These are phyloP conservation scores for Candida frijolesensis DNA, from an alignment of 1,139 yeast genomes.

Conservation along the genomic window DNA sequence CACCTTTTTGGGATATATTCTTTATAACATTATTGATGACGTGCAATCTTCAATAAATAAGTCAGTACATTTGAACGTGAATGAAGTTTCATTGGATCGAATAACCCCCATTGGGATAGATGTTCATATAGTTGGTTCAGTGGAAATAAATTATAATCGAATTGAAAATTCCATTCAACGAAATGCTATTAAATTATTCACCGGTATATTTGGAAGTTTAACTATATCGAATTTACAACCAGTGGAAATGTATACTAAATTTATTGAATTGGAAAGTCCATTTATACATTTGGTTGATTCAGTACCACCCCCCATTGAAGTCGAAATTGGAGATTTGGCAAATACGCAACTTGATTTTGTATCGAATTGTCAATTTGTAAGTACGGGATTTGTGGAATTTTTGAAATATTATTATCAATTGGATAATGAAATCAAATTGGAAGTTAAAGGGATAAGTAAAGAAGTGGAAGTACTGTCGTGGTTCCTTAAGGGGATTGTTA, in stretches of 20 bases:
- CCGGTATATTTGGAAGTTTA: conserved; percentile 26
- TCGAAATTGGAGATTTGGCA: conserved; percentile 24
- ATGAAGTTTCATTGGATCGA: conserved; percentile 21
- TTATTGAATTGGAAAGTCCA: conserved; percentile 19
- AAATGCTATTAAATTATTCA: conserved; percentile 22
- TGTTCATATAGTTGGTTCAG: conserved; percentile 26
- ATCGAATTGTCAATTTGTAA: conserved; percentile 23
- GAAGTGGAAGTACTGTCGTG: conserved; percentile 20
- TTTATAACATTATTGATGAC: conserved; percentile 10
- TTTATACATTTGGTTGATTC: conserved; percentile 27
- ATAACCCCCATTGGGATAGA: conserved; percentile 27
- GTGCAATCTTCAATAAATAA: conserved; percentile 18
- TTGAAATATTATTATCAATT: conserved; percentile 20
- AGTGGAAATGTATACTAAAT: conserved; percentile 24
- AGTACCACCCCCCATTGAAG: conserved; percentile 27
- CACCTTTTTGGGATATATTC: not conserved
- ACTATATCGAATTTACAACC: conserved; percentile 25
- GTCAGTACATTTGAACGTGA: conserved; percentile 23
- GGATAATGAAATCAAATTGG: conserved; percentile 19
- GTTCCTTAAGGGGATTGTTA: conserved; percentile 18
- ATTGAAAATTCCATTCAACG: conserved; percentile 24
- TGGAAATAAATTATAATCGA: conserved; percentile 28
- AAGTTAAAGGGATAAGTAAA: conserved; percentile 22
- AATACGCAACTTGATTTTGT: conserved; percentile 29
- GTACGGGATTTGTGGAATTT: conserved; percentile 23